Evolutionary conservation across 495 filamentous ascomycete genomes (phyloP).

Genomic region (Trichoderma virens): DNA sequence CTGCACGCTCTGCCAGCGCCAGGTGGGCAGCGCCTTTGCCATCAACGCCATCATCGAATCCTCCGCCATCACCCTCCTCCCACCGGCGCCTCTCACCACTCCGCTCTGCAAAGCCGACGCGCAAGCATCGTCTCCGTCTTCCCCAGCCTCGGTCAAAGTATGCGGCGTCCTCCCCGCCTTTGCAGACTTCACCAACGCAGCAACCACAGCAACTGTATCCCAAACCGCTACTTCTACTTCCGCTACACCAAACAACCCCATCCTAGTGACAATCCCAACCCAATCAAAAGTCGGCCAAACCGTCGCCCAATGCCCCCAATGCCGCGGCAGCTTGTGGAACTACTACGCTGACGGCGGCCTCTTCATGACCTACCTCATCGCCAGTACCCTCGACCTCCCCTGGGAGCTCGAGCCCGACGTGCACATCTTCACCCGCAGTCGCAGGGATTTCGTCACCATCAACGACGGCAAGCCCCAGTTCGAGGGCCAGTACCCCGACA

Average conservation of each 20-base stretch:
- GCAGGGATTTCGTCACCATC: constrained; percentile 9
- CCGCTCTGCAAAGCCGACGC: background rate
- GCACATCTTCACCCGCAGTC: constrained; percentile 13
- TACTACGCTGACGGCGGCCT: constrained; percentile 7
- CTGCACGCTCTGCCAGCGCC: constrained; percentile 27
- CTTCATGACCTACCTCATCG: constrained; percentile 11
- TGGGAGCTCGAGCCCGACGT: constrained; percentile 14
- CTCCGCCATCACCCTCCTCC: background rate
- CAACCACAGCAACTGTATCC: background rate
- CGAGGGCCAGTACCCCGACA: constrained; percentile 8
- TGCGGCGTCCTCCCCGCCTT: background rate
- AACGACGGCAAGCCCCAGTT: constrained; percentile 8
- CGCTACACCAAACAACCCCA: background rate
- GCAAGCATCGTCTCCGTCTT: background rate
- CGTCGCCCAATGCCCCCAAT: constrained; percentile 11
- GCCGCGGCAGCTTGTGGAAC: constrained; percentile 10
- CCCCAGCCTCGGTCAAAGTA: background rate
- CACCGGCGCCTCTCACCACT: constrained; percentile 4
- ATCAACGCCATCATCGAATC: constrained; percentile 20
- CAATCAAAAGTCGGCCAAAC: constrained; percentile 9
- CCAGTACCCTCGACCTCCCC: constrained; percentile 14
- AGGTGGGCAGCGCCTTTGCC: constrained; percentile 29
- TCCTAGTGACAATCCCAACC: constrained; percentile 8
- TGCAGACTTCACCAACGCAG: background rate
- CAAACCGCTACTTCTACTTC: background rate